Evolutionary conservation across 2,329 filamentous ascomycete species (phyloP), one percentile per base, ranked within the genome.

Genomic region (Fusarium cicatricum): DNA sequence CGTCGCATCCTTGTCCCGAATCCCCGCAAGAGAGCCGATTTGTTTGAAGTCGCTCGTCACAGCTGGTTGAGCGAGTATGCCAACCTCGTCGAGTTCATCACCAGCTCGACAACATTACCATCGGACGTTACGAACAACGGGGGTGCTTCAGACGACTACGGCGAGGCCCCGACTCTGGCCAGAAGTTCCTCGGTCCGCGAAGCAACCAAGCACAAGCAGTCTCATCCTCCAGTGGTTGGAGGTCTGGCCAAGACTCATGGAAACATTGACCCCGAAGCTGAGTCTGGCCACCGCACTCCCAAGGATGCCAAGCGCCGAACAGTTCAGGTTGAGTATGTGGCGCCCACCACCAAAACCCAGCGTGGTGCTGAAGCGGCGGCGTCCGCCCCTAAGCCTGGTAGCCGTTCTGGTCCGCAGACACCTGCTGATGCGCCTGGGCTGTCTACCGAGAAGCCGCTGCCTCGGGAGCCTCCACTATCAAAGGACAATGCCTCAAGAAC

Each of bases 11-110:
- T 99, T 37, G 95, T 99, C 0, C 94, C 95, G 6, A 95, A 98
- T 73, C 95, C 95, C 45, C 85, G 95, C 62, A 96, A 96, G 77
- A 88, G 95, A 71, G 95, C 95, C 43, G 95, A 99, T 73, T 79
- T 99, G 39, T 99, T 99, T 69, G 95, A 99, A 74, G 95, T 99
- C 37, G 95, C 95, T 40, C 87, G 95, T 46, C 95, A 99, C 77
- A 99, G 95, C 78, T 99, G 95, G 95, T 78, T 99, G 64, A 96
- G 90, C 77, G 95, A 98, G 72, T 99, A 95, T 72, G 90, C 93
- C n/a, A 91, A 96, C 72, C 89, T 98, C 42, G 94, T 99, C 42
- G 91, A 93, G 70, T 93, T 97, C 73, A 97, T 99, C 71, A 98
- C 95, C 17, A 98, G 95, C 76, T 94, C 89, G 71, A 96, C 92